Evolutionary conservation across 1,284 basidiomycete genomes (phyloP).

Genomic region (Heterobasidion irregulare): DNA sequence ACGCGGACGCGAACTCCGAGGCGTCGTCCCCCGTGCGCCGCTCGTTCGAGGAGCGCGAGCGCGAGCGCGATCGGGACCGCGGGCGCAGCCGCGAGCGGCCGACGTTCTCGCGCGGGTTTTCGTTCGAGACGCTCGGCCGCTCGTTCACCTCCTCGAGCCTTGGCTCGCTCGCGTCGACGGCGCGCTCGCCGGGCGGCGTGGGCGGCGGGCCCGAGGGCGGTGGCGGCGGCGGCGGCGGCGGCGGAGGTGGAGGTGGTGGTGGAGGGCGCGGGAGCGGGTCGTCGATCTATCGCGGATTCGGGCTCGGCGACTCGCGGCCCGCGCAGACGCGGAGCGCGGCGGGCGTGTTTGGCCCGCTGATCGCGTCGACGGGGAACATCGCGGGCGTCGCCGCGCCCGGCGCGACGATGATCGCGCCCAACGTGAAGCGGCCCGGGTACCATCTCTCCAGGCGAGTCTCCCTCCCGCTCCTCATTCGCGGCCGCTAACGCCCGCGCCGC

Average conservation of each 20-base stretch:
- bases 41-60: constrained; percentile 14
- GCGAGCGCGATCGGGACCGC: constrained; percentile 3
- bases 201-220: not conserved
- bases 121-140: not conserved
- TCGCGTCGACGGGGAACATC: constrained; percentile 64
- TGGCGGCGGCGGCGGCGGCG: no score
- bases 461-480: not conserved
- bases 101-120: not conserved
- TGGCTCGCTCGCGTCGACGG: not conserved
- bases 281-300: not conserved
- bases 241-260: no score
- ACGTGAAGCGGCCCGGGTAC: constrained; percentile 62
- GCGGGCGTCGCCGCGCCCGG: constrained; percentile 51
- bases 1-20: constrained; percentile 5
- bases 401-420: constrained; percentile 49
- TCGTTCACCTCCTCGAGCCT: not conserved
- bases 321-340: constrained; percentile 45
- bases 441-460: constrained; percentile 47
- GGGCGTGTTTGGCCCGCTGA: constrained; percentile 68
- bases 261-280: not conserved
- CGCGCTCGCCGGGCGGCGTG: not conserved
- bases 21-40: no score
- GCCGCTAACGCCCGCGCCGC: not conserved
- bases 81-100: constrained; percentile 1
- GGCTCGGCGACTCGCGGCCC: constrained; percentile 25